phyloP scores from a whole-genome alignment of 306 rosid species.

The Quillaja saponaria region DNA sequence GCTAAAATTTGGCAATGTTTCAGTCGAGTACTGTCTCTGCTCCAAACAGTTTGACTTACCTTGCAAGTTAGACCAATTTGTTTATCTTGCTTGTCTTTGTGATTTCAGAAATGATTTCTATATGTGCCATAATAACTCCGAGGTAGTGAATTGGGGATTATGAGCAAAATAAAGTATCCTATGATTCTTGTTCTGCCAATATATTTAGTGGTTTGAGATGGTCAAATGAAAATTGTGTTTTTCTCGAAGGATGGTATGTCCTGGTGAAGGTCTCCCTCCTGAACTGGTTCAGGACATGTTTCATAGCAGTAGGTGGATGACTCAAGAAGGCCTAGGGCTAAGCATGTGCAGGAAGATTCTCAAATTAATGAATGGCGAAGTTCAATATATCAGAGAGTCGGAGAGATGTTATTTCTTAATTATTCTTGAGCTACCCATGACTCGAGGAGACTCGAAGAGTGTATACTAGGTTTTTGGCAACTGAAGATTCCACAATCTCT shows the following conservation, averaged over 20 bases:
- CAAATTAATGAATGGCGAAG: constrained; percentile 89
- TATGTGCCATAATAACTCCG: no score
- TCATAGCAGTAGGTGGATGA: constrained; percentile 73
- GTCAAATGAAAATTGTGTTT: not conserved
- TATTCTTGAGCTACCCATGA: constrained; percentile 79
- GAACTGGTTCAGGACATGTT: constrained; percentile 94
- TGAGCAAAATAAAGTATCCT: no score
- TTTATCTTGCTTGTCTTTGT: not conserved
- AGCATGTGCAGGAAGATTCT: constrained; percentile 93
- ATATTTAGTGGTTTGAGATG: no score
- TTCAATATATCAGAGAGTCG: constrained; percentile 91
- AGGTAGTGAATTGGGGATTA: no score
- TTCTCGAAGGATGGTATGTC: constrained; percentile 79
- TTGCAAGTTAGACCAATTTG: not conserved
- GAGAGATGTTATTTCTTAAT: constrained; percentile 83
- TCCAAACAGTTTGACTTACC: not conserved
- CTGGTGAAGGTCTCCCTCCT: constrained; percentile 95
- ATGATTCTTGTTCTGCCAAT: no score
- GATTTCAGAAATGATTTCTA: no score
- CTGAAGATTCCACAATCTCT: constrained; percentile 22
- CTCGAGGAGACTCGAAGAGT: constrained; percentile 39
- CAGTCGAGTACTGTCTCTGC: not conserved
- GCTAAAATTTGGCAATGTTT: not conserved
- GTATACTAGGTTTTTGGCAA: constrained; percentile 40
- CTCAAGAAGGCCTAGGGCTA: constrained; percentile 88